These are phyloP conservation scores for Leccinum pellstonianum DNA, from an alignment of 768 basidiomycete species.

Conservation along the genomic window DNA sequence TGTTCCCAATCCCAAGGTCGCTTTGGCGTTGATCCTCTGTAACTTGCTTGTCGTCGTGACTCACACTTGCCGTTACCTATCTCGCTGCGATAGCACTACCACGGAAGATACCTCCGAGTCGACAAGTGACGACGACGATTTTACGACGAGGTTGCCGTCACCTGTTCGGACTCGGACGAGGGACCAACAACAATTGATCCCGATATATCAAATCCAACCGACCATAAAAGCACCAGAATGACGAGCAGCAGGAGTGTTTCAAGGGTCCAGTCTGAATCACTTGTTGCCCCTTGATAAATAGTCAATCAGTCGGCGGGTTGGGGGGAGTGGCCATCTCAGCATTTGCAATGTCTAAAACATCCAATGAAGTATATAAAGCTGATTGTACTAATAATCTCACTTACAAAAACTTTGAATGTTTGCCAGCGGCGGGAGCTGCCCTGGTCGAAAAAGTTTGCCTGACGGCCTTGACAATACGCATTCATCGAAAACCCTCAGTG, in stretches of 20 bases:
- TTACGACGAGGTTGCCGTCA: not conserved
- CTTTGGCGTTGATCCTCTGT: not conserved
- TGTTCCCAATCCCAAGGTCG: not conserved
- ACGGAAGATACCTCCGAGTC: not conserved
- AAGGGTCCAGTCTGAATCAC: not conserved
- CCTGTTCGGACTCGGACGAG: not conserved
- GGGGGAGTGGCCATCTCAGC: not conserved
- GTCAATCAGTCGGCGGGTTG: not conserved
- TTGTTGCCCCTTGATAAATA: not conserved
- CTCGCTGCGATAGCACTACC: not conserved
- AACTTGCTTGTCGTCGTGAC: not conserved
- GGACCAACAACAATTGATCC: not conserved
- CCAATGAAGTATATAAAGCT: not conserved
- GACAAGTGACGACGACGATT: not conserved
- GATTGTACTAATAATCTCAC: not conserved
- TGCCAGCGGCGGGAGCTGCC: not conserved
- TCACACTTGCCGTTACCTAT: not conserved
- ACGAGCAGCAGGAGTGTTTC: not conserved
- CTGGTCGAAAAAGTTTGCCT: not conserved
- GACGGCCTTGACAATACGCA: not conserved
- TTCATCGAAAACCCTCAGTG: not conserved
- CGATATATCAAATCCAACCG: not conserved
- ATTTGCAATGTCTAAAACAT: not conserved
- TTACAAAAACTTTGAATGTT: not conserved
- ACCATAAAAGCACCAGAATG: not conserved